These are phyloP conservation scores for Raphanus hybrid DNA, from an alignment of 441 rosid genomes.

Conservation along the genomic window DNA sequence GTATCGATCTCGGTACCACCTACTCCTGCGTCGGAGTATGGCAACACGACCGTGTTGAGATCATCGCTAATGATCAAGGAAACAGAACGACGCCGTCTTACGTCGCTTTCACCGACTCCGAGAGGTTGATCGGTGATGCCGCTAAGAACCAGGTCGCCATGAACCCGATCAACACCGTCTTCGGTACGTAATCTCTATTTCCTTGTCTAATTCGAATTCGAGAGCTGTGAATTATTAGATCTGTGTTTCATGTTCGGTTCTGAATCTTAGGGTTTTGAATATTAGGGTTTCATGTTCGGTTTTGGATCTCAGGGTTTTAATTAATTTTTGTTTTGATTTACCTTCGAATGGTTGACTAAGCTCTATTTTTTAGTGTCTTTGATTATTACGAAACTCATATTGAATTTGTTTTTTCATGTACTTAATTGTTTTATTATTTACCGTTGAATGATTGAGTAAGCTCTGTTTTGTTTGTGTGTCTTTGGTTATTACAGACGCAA, in stretches of 20 bases:
- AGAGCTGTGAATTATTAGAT: too few species aligned
- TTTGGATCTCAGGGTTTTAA: too few species aligned
- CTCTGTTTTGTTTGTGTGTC: not conserved
- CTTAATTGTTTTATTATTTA: too few species aligned
- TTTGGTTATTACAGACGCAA: not conserved
- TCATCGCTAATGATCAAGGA: conserved; percentile 14
- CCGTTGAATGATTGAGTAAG: not conserved
- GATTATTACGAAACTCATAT: too few species aligned
- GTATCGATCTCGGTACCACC: conserved; percentile 60
- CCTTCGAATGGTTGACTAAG: too few species aligned
- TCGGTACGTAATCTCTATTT: not conserved
- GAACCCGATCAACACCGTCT: not conserved
- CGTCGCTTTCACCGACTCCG: conserved; percentile 20
- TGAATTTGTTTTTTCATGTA: too few species aligned
- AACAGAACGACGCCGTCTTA: conserved; percentile 14
- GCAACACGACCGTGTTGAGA: conserved; percentile 37
- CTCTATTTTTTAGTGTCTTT: too few species aligned
- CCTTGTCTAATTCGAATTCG: too few species aligned
- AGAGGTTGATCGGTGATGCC: conserved; percentile 10
- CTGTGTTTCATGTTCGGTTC: too few species aligned
- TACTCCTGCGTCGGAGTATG: conserved; percentile 60
- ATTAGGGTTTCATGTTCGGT: too few species aligned
- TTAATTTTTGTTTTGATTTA: too few species aligned
- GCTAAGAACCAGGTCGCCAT: conserved; percentile 17
- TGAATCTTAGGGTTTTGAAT: too few species aligned